phyloP scores from a whole-genome alignment of 2,329 filamentous ascomycete genomes.

The Fonsecaea nubica region DNA sequence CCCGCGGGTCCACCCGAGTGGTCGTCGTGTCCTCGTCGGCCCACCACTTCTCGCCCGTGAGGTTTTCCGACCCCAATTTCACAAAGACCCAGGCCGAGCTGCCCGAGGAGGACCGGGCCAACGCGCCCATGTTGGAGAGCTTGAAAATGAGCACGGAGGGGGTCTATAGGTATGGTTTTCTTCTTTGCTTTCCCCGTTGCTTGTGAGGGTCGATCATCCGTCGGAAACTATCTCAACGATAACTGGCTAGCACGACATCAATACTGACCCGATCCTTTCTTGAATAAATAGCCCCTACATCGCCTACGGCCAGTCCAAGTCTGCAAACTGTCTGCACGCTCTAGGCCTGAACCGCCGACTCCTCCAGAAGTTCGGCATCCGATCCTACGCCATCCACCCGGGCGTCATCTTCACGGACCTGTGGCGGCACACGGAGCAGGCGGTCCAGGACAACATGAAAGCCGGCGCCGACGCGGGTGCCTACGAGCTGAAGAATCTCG shows the following conservation, averaged over 20 bases:
- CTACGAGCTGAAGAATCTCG: conserved; percentile 42
- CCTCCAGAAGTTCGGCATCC: conserved; percentile 42
- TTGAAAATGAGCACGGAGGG: too few relatives aligned
- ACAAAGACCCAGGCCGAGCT: conserved; percentile 35
- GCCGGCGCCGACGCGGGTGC: conserved; percentile 15
- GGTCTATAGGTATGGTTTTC: too few relatives aligned
- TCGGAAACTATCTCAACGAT: too few relatives aligned
- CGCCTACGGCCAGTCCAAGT: conserved; percentile 55
- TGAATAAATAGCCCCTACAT: too few relatives aligned
- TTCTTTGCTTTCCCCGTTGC: too few relatives aligned
- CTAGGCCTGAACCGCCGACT: conserved; percentile 44
- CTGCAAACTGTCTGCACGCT: conserved; percentile 54
- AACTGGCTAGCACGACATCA: too few relatives aligned
- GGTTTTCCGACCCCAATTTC: conserved; percentile 46
- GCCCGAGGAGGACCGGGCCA: conserved; percentile 42
- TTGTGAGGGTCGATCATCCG: too few relatives aligned
- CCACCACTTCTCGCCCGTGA: conserved; percentile 42
- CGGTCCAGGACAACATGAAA: conserved; percentile 35
- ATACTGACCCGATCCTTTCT: too few relatives aligned
- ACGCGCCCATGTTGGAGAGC: conserved; percentile 26
- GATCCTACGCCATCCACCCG: conserved; percentile 51
- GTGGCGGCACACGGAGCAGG: conserved; percentile 19
- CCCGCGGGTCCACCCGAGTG: conserved; percentile 31
- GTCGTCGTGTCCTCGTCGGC: conserved; percentile 42
- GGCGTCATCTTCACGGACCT: conserved; percentile 39